Conservation (phyloP, 345 rosid species). For the Moricandia moricandioides region DNA sequence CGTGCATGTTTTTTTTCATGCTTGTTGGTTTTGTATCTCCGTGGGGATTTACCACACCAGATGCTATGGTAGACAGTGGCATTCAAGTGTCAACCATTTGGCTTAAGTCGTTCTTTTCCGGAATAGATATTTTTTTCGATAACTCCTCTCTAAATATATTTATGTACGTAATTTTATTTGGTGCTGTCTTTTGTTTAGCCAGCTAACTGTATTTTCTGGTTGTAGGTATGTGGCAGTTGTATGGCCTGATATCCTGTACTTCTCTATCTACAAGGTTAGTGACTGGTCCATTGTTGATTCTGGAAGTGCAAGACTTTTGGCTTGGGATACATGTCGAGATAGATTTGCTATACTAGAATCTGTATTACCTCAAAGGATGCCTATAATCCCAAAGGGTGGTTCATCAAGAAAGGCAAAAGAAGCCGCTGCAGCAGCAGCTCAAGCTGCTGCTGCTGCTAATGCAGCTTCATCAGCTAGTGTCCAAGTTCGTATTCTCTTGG, state of each 20-base stretch:
- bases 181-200: conserved; percentile 10
- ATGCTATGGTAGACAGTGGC: not conserved
- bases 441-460: conserved; percentile 93
- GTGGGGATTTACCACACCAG: not conserved
- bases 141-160: not conserved
- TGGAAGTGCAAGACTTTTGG: conserved; percentile 94
- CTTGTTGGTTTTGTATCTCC: not conserved
- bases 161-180: not conserved
- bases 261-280: conserved; percentile 88
- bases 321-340: conserved; percentile 95
- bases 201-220: conserved; percentile 29
- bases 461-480: conserved; percentile 93
- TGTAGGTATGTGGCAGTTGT: conserved; percentile 92
- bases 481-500: conserved; percentile 97
- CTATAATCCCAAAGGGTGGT: conserved; percentile 78
- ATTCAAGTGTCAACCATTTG: conserved; percentile 4
- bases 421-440: conserved; percentile 99
- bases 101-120: conserved; percentile 2
- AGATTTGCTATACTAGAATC: conserved; percentile 94
- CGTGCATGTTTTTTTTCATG: not conserved
- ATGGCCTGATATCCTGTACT: conserved; percentile 98
- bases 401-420: conserved; percentile 92
- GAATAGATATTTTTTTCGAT: not conserved
- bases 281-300: conserved; percentile 98
- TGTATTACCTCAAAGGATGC: conserved; percentile 76